Conservation (phyloP, 1,284 basidiomycete species). For the Heterobasidion parviporum region DNA sequence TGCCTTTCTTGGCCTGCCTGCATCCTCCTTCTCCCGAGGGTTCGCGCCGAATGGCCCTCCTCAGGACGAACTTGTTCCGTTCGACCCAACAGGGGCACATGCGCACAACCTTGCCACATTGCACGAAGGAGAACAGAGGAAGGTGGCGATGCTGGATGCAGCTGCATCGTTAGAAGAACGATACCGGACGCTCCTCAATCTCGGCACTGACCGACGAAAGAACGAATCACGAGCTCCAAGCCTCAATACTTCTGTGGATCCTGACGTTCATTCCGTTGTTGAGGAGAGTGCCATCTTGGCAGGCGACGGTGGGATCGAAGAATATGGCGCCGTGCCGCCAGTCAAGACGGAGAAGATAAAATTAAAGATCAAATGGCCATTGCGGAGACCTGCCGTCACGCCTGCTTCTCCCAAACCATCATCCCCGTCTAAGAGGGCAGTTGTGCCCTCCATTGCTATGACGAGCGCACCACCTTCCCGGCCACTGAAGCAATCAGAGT, state of each 20-base stretch:
- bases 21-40: slow-evolving; percentile 34
- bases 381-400: slow-evolving; percentile 6
- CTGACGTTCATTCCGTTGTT: slow-evolving; percentile 4
- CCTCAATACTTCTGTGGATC: slow-evolving; percentile 7
- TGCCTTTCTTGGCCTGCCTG: slow-evolving; percentile 57
- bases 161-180: slow-evolving; percentile 60
- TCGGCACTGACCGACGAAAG: slow-evolving; percentile 23
- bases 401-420: slow-evolving; percentile 6
- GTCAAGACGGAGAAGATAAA: slow-evolving; percentile 22
- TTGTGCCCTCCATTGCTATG: too few species aligned
- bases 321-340: slow-evolving; percentile 8
- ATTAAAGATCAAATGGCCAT: slow-evolving; percentile 28
- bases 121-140: slow-evolving; percentile 62
- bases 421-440: not conserved
- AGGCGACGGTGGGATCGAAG: slow-evolving; percentile 6
- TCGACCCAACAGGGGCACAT: not conserved
- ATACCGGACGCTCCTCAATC: slow-evolving; percentile 62
- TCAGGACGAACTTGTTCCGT: not conserved
- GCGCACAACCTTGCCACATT: slow-evolving; percentile 7
- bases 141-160: slow-evolving; percentile 61
- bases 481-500: not conserved
- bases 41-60: too few species aligned
- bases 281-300: slow-evolving; percentile 10
- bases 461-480: not conserved
- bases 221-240: slow-evolving; percentile 11